Evolutionary conservation across 345 rosid genomes (phyloP), one percentile per base, ranked within the genome.

Genomic region (Arabidopsis suecica): DNA sequence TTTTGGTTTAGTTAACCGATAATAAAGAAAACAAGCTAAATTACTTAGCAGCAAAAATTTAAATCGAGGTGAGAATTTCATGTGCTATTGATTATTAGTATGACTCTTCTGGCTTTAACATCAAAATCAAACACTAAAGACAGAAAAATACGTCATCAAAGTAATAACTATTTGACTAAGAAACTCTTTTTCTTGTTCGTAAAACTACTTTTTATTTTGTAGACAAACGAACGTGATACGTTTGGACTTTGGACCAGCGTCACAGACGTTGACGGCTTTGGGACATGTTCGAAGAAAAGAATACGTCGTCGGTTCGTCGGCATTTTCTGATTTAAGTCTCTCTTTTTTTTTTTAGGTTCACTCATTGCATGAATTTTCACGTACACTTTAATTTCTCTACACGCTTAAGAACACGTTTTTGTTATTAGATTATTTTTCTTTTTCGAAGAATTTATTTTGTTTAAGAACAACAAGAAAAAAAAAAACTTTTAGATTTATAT

Each of bases 141-240:
- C 49, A 14, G 16, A 45, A 45, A 61, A 30, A 45, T 5, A 60
- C 51, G 55, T 9, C 62, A 73, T 54, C 23, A 13, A 47, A 10
- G n/a, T 25, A 45, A 32, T 8, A n/a, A 1, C 18, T 25, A 58
- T 16, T 12, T 37, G 70, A 58, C 18, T 58, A 42, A 63, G 25
- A 42, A 18, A 30, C 45, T 54, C 2, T 20, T n/a, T 51, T 54
- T 25, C 0, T 3, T 14, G 9, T 10, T 32, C 1, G 55, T 11
- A 40, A 41, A 16, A 53, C 65, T 41, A 40, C 12, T 16, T 71
- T 60, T 9, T 5, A 2, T 69, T 41, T 30, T 9, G 62, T 32
- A 32, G 50, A 65, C 72, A 59, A 65, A 47, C 51, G 72, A 65
- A 74, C 78, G 72, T 74, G 72, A n/a, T 56, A 65, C 28, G 11